Percentiles rank a stretch among this genome's conserved stretches.
phyloP scores from a whole-genome alignment of 805 yeast species.

The Yamadazyma scolyti region DNA sequence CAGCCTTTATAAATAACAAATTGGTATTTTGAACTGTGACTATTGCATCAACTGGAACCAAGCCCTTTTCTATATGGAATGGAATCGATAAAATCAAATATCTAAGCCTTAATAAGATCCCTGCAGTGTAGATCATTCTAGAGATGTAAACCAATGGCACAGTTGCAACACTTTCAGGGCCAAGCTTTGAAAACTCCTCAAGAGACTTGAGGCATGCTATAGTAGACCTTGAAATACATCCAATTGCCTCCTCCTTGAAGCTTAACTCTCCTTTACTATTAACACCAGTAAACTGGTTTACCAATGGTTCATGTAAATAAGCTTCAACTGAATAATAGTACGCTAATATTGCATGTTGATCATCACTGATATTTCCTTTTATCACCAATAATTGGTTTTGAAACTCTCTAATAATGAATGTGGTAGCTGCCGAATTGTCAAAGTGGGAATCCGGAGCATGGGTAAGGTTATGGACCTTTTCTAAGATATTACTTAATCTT shows the following conservation, averaged over 20 bases:
- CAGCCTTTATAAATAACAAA: slow-evolving; percentile 25
- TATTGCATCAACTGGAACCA: slow-evolving; percentile 46
- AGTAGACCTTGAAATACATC: slow-evolving; percentile 48
- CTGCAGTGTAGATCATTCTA: slow-evolving; percentile 61
- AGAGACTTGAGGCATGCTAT: slow-evolving; percentile 50
- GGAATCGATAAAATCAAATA: slow-evolving; percentile 55
- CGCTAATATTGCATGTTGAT: slow-evolving; percentile 2
- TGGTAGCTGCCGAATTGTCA: slow-evolving; percentile 23
- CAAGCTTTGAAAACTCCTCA: slow-evolving; percentile 43
- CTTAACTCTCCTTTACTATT: slow-evolving; percentile 9
- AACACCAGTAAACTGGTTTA: slow-evolving; percentile 18
- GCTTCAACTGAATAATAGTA: slow-evolving; percentile 64
- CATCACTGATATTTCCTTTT: slow-evolving; percentile 27
- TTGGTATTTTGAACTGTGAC: slow-evolving; percentile 26
- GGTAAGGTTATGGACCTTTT: slow-evolving; percentile 51
- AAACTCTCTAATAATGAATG: slow-evolving; percentile 45
- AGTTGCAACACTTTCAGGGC: slow-evolving; percentile 45
- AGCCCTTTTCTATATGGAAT: slow-evolving; percentile 36
- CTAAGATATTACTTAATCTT: slow-evolving; percentile 56
- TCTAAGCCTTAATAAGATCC: slow-evolving; percentile 56
- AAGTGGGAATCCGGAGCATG: slow-evolving; percentile 32
- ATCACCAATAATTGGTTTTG: slow-evolving; percentile 43
- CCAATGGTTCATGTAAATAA: slow-evolving; percentile 56
- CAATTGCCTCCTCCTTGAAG: slow-evolving; percentile 27
- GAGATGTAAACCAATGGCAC: slow-evolving; percentile 57